Conservation (phyloP, 345 rosid genomes). For the Hibiscus tridactylites region DNA sequence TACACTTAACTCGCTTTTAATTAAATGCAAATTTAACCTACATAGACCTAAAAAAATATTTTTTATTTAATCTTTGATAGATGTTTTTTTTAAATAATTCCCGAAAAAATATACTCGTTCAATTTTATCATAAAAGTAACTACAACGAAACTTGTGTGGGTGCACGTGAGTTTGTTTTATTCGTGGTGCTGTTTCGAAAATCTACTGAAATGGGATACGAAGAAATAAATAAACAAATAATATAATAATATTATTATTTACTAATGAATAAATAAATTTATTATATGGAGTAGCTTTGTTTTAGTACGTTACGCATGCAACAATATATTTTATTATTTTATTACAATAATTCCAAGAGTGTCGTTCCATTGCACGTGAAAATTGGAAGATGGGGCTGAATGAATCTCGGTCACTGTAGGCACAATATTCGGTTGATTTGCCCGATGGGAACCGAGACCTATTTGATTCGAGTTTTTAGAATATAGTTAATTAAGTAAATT, state of each 20-base stretch:
- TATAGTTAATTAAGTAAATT: not conserved
- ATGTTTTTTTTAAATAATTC: too few relatives aligned
- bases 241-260: not conserved
- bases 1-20: too few relatives aligned
- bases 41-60: too few relatives aligned
- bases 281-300: not conserved
- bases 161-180: constrained; percentile 4
- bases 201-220: not conserved
- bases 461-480: too few relatives aligned
- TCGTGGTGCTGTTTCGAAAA: not conserved
- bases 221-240: not conserved
- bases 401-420: not conserved
- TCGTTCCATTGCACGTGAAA: constrained; percentile 3
- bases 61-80: too few relatives aligned
- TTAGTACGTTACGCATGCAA: not conserved
- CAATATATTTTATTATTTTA: not conserved
- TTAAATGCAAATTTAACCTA: too few relatives aligned
- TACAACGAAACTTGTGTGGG: not conserved
- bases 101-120: too few relatives aligned
- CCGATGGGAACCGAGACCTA: too few relatives aligned
- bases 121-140: not conserved
- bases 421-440: not conserved
- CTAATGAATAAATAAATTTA: not conserved
- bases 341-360: not conserved
- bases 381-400: not conserved